phyloP scores from a whole-genome alignment of 768 basidiomycete species.

The Boletellus ananiceps region DNA sequence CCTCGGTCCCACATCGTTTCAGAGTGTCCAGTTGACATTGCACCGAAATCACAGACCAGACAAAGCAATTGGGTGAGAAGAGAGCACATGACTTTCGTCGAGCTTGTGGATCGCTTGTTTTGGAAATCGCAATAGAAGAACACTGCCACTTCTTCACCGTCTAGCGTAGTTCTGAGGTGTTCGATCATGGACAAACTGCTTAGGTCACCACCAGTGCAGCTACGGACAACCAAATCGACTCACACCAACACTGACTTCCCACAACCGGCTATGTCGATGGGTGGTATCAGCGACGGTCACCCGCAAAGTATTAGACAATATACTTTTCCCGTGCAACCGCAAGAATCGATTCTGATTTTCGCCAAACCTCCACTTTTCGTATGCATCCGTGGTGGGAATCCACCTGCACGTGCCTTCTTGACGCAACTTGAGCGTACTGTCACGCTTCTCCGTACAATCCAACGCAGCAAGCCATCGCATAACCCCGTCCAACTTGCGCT shows the following conservation, averaged over 20 bases:
- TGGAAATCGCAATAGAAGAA: neutral
- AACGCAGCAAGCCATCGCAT: neutral
- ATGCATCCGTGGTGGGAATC: neutral
- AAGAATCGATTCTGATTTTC: neutral
- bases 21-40: conserved; percentile 1
- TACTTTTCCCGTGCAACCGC: neutral
- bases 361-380: neutral
- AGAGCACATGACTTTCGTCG: neutral
- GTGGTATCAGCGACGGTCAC: too few relatives aligned
- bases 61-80: neutral
- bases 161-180: neutral
- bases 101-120: neutral
- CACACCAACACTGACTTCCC: neutral
- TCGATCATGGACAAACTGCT: neutral
- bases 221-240: neutral
- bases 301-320: neutral
- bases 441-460: neutral
- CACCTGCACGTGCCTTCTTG: neutral
- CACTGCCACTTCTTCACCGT: neutral
- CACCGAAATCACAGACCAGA: neutral
- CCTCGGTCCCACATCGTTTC: neutral
- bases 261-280: neutral
- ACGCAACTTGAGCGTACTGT: neutral
- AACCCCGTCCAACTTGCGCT: neutral
- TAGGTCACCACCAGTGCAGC: neutral